Evolutionary conservation across 2,329 filamentous ascomycete species (phyloP).

Genomic region (Colletotrichum eremochloae): DNA sequence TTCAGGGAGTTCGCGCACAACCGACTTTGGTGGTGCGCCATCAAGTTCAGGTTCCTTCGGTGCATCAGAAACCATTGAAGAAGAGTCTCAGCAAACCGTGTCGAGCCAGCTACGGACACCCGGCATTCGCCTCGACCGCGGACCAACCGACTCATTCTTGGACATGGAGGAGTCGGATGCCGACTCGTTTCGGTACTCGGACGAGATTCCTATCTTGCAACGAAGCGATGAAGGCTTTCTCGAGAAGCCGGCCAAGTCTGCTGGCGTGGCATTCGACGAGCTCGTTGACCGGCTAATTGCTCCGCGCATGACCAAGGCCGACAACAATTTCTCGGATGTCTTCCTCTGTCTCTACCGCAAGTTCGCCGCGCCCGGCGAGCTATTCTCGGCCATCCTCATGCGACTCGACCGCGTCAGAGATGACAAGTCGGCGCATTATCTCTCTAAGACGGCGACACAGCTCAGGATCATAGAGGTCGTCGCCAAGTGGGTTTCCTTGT

Average conservation of each 20-base stretch:
- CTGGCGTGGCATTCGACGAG: conserved; percentile 74
- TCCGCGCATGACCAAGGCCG: conserved; percentile 85
- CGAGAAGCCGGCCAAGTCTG: conserved; percentile 63
- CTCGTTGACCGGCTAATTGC: conserved; percentile 89
- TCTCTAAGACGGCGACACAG: conserved; percentile 85
- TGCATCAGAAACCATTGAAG: conserved; percentile 54
- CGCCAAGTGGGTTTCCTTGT: conserved; percentile 89
- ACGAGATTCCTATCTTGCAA: conserved; percentile 76
- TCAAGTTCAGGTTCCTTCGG: conserved; percentile 50
- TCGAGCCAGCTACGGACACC: conserved; percentile 64
- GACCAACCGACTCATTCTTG: conserved; percentile 68
- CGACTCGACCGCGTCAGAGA: conserved; percentile 79
- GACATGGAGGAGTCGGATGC: conserved; percentile 79
- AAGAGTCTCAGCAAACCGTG: conserved; percentile 57
- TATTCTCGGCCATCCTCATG: conserved; percentile 83
- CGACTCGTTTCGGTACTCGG: conserved; percentile 75
- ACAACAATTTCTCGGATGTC: conserved; percentile 87
- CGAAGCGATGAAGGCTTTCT: conserved; percentile 74
- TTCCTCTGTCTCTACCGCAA: conserved; percentile 95
- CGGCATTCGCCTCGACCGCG: conserved; percentile 66
- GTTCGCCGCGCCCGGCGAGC: conserved; percentile 84
- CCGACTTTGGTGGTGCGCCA: conserved; percentile 54
- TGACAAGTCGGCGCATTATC: conserved; percentile 75
- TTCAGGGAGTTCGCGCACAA: conserved; percentile 59
- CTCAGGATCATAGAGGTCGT: conserved; percentile 86